Evolutionary conservation across 2,329 filamentous ascomycete species (phyloP).

Genomic region (Bertia moriformis): DNA sequence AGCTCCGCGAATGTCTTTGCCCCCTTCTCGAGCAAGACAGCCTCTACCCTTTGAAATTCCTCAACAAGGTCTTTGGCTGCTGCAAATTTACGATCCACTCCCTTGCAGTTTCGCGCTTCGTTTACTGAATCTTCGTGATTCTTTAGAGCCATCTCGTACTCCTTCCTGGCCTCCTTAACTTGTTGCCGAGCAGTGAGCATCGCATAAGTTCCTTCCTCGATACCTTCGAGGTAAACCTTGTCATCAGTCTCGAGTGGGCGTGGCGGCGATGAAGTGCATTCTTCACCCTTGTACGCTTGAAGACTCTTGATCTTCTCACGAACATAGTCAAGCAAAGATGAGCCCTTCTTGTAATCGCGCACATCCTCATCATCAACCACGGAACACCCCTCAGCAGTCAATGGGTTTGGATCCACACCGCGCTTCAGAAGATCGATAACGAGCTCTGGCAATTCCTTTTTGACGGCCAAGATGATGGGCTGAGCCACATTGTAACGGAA

Average conservation of each 20-base stretch:
- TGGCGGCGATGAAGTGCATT: constrained; percentile 1
- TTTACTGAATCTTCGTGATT: constrained; percentile 18
- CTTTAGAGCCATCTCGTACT: constrained; percentile 15
- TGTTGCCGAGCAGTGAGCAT: constrained; percentile 27
- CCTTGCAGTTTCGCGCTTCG: constrained; percentile 9
- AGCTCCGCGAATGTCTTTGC: constrained; percentile 56
- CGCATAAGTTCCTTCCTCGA: constrained; percentile 41
- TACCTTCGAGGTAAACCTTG: constrained; percentile 35
- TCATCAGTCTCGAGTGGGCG: constrained; percentile 10
- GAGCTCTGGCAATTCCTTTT: constrained; percentile 26
- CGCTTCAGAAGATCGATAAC: constrained; percentile 42
- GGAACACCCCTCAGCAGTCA: constrained; percentile 25
- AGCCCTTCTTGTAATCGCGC: constrained; percentile 19
- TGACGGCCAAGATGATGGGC: constrained; percentile 51
- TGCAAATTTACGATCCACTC: constrained; percentile 33
- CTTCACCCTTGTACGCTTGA: constrained; percentile 23
- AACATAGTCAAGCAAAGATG: constrained; percentile 46
- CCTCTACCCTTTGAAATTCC: constrained; percentile 39
- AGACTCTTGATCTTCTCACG: constrained; percentile 33
- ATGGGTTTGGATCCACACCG: constrained; percentile 51
- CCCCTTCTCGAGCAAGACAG: constrained; percentile 34
- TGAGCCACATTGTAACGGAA: constrained; percentile 39
- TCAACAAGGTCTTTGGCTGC: constrained; percentile 33
- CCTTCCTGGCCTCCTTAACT: constrained; percentile 14
- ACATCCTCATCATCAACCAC: constrained; percentile 17